phyloP scores from a whole-genome alignment of 1,284 basidiomycete species.

The Puccinia horiana region DNA sequence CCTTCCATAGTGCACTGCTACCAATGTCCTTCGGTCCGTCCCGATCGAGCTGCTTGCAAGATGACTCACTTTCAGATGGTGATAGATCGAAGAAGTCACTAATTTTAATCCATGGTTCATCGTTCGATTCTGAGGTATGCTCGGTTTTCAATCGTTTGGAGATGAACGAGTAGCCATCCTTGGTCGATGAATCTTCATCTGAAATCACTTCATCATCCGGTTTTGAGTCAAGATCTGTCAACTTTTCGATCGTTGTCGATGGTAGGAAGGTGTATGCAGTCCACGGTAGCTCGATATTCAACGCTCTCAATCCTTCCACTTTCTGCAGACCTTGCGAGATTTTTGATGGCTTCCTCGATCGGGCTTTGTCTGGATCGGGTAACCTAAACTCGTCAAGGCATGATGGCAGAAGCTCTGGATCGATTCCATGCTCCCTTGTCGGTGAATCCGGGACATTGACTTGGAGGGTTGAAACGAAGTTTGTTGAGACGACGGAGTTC shows the following conservation, averaged over 20 bases:
- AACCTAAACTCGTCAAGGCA: slow-evolving; percentile 17
- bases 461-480: not conserved
- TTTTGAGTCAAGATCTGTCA: slow-evolving; percentile 6
- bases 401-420: slow-evolving; percentile 17
- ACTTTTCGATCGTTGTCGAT: slow-evolving; percentile 16
- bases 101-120: slow-evolving; percentile 4
- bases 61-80: not conserved
- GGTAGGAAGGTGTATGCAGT: slow-evolving; percentile 18
- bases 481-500: not conserved
- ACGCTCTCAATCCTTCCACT: slow-evolving; percentile 38
- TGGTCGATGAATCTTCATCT: not conserved
- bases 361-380: not conserved
- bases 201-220: not conserved
- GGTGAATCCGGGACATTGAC: slow-evolving; percentile 21
- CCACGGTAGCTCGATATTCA: slow-evolving; percentile 38
- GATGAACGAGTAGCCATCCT: slow-evolving; percentile 32
- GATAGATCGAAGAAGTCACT: slow-evolving; percentile 13
- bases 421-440: not conserved
- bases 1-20: not conserved
- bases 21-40: not conserved
- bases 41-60: not conserved
- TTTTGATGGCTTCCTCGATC: not conserved
- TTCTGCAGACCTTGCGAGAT: slow-evolving; percentile 22
- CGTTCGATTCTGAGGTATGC: not conserved
- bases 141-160: slow-evolving; percentile 40